A percentile compares a stretch with the other conserved stretches of the same genome.
phyloP scores from a whole-genome alignment of 169 alveolate species.

The Cyclospora cayetanensis region DNA sequence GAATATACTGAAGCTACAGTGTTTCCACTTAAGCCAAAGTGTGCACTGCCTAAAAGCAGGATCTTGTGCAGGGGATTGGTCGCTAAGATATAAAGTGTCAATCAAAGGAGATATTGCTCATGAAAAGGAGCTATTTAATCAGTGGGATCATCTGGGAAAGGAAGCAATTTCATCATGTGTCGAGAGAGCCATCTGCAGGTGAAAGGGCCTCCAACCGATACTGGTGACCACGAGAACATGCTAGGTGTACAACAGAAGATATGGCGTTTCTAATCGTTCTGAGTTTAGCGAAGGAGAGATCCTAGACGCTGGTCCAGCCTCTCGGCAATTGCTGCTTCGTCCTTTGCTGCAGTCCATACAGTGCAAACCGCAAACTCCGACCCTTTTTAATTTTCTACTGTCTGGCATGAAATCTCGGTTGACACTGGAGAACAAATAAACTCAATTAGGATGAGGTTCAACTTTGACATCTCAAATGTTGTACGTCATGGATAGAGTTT shows the following conservation, averaged over 20 bases:
- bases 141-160: no score
- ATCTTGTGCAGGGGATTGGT: no score
- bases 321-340: constrained; percentile 55
- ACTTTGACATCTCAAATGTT: neutral
- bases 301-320: constrained; percentile 35
- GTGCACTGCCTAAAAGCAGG: no score
- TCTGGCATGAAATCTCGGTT: neutral
- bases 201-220: no score
- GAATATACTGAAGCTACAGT: no score
- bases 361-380: neutral
- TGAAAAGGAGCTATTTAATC: no score
- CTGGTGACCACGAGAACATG: no score
- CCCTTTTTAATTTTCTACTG: neutral
- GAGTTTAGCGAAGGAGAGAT: neutral
- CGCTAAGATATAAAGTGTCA: no score
- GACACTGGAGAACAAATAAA: neutral
- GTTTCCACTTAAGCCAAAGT: no score
- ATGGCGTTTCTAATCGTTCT: neutral
- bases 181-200: no score
- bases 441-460: neutral
- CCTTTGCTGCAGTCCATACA: constrained; percentile 32
- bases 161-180: no score
- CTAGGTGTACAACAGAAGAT: no score
- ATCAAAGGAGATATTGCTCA: neutral
- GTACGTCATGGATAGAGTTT: neutral